Percentiles rank a stretch among this genome's conserved stretches.
These are phyloP conservation scores for Dendrobium officinale DNA, from an alignment of 106 monocot species.

Conservation along the genomic window DNA sequence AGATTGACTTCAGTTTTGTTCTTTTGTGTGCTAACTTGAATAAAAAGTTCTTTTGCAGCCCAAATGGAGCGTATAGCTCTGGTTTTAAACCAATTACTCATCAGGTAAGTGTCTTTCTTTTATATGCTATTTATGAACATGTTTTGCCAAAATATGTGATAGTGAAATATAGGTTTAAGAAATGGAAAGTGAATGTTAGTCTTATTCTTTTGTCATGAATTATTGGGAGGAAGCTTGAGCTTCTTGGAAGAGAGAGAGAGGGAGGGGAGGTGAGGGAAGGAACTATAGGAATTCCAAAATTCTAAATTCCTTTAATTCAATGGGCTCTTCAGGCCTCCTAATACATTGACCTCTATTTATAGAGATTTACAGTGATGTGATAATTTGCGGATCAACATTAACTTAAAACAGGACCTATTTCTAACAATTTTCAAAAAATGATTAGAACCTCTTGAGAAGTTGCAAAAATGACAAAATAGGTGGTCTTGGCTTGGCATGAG, in stretches of 20 bases:
- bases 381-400: no score
- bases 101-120: constrained; percentile 43
- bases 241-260: no score
- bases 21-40: background rate
- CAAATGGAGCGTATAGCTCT: constrained; percentile 97
- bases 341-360: no score
- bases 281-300: no score
- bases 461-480: background rate
- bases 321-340: no score
- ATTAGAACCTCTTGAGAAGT: background rate
- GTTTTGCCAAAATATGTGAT: background rate
- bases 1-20: background rate
- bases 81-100: constrained; percentile 96
- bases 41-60: constrained; percentile 39
- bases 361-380: no score
- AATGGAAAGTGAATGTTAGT: background rate
- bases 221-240: no score
- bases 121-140: background rate
- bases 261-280: no score
- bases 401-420: no score
- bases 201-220: background rate
- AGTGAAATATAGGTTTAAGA: background rate
- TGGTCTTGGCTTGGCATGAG: background rate
- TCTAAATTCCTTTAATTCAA: no score
- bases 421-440: background rate